Evolutionary conservation across 495 filamentous ascomycete species (phyloP).

Genomic region (Corynascus novoguineensis): DNA sequence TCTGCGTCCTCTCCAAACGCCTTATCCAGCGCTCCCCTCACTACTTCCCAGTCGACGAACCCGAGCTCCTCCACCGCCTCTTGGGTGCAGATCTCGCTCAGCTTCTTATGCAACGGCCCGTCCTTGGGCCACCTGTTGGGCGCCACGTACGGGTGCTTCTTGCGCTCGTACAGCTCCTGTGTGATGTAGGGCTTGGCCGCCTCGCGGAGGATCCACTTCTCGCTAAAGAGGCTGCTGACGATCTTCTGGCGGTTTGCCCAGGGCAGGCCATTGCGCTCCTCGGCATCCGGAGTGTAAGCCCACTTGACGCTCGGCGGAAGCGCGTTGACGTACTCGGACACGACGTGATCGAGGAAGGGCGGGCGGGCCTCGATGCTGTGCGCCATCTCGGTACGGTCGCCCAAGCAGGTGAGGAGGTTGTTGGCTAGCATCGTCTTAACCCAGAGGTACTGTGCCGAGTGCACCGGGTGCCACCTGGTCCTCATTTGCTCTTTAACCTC

Average conservation of each 20-base stretch:
- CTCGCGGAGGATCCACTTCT: conserved; percentile 49
- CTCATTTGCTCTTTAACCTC: conserved; percentile 28
- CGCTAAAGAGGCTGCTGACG: conserved; percentile 21
- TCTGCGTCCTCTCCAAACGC: conserved; percentile 31
- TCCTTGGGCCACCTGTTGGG: conserved; percentile 22
- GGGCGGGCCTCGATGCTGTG: conserved; percentile 44
- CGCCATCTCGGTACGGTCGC: conserved; percentile 50
- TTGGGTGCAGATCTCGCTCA: conserved; percentile 32
- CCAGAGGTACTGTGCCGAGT: conserved; percentile 44
- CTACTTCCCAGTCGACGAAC: conserved; percentile 34
- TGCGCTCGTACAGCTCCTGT: conserved; percentile 42
- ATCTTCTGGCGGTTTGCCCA: not conserved
- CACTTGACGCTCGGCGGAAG: conserved; percentile 47
- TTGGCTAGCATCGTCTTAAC: conserved; percentile 37
- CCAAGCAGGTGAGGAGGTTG: conserved; percentile 40
- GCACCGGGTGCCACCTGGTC: conserved; percentile 46
- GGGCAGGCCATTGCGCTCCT: not conserved
- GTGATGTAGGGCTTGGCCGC: conserved; percentile 47
- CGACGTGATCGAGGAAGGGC: conserved; percentile 49
- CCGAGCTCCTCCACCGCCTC: conserved; percentile 41
- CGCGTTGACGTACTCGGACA: conserved; percentile 45
- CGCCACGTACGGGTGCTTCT: conserved; percentile 43
- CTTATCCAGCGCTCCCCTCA: conserved; percentile 25
- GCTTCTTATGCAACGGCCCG: conserved; percentile 37
- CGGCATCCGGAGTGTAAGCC: conserved; percentile 25